Evolutionary conservation across 78 protist genomes (phyloP).

Genomic region (Ministeria vibrans): DNA sequence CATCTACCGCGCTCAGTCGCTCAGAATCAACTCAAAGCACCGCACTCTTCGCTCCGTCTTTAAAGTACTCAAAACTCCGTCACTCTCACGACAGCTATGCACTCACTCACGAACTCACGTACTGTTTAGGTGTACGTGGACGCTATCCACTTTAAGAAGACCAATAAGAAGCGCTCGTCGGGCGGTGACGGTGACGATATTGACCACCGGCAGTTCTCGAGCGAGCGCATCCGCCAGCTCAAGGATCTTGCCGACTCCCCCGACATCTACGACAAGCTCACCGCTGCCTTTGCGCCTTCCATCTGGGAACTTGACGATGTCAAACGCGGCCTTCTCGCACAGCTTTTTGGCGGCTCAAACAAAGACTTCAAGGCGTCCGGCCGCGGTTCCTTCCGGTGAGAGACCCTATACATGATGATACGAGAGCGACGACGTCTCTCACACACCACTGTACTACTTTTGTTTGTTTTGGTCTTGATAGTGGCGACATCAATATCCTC

Average conservation of each 20-base stretch:
- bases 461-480: no score
- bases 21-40: slow-evolving; percentile 28
- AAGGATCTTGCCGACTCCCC: slow-evolving; percentile 25
- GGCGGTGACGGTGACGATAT: slow-evolving; percentile 27
- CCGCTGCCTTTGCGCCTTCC: slow-evolving; percentile 88
- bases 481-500: slow-evolving; percentile 94
- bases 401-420: neutral
- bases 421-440: neutral
- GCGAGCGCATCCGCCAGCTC: neutral
- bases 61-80: no score
- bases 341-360: slow-evolving; percentile 90
- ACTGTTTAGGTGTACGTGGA: no score
- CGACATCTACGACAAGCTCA: slow-evolving; percentile 76
- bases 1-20: slow-evolving; percentile 69
- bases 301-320: slow-evolving; percentile 92
- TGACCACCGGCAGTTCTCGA: neutral
- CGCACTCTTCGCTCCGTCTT: slow-evolving; percentile 28
- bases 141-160: slow-evolving; percentile 46
- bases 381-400: slow-evolving; percentile 24
- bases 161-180: slow-evolving; percentile 8
- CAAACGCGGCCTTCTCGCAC: slow-evolving; percentile 94
- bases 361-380: slow-evolving; percentile 24
- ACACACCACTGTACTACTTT: neutral
- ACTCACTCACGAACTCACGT: no score
- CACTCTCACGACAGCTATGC: no score